phyloP scores from a whole-genome alignment of 768 basidiomycete genomes.

The Phylloporus rhodoxanthus region DNA sequence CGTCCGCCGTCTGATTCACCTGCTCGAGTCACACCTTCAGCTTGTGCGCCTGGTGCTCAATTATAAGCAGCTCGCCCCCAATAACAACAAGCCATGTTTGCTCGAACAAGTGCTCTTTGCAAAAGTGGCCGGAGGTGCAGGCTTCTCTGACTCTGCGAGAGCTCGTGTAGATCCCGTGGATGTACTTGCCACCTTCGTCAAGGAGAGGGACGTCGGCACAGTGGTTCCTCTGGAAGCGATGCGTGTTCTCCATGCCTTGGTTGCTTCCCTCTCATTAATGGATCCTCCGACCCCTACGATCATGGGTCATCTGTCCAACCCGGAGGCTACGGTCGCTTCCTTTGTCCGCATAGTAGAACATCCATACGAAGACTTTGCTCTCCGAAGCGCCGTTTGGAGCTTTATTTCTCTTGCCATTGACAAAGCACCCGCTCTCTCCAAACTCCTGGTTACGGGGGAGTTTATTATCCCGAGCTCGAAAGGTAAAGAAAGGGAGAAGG shows the following conservation, averaged over 20 bases:
- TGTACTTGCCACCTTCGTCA: conserved; percentile 62
- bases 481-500: conserved; percentile 32
- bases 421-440: conserved; percentile 79
- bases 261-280: conserved; percentile 54
- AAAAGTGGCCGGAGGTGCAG: conserved; percentile 45
- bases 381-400: conserved; percentile 76
- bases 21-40: conserved; percentile 61
- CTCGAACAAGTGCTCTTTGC: conserved; percentile 75
- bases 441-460: conserved; percentile 71
- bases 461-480: conserved; percentile 48
- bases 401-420: conserved; percentile 78
- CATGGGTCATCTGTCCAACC: conserved; percentile 70
- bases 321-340: conserved; percentile 61
- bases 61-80: conserved; percentile 48
- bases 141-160: conserved; percentile 40
- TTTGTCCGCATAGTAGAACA: conserved; percentile 71
- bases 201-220: conserved; percentile 55
- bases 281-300: conserved; percentile 66
- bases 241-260: conserved; percentile 60
- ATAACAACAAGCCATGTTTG: conserved; percentile 48
- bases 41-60: conserved; percentile 59
- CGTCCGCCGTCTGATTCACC: conserved; percentile 57
- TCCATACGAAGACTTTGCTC: conserved; percentile 69
- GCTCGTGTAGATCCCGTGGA: conserved; percentile 67
- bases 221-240: conserved; percentile 62